Conservation (phyloP, 2,329 filamentous ascomycete species). For the Blastomyces parvus region DNA sequence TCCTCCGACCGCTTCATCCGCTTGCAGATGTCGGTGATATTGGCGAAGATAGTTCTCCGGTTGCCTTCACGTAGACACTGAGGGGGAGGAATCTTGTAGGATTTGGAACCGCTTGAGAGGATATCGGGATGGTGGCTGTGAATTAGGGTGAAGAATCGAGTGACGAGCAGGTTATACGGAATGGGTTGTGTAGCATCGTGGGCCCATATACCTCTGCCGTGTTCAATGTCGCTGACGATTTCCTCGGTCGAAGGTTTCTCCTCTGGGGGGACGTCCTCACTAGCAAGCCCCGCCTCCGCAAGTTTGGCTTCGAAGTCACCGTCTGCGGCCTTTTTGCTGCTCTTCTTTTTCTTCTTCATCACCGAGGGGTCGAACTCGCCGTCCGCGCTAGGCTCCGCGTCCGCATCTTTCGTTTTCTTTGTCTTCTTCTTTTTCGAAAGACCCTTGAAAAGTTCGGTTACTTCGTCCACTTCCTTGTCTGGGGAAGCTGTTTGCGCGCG, state of each 20-base stretch:
- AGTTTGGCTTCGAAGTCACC: conserved; percentile 61
- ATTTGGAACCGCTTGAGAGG: conserved; percentile 76
- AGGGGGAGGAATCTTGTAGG: conserved; percentile 97
- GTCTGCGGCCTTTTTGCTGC: conserved; percentile 47
- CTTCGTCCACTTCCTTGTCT: conserved; percentile 54
- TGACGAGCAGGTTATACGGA: conserved; percentile 74
- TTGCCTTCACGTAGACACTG: conserved; percentile 99
- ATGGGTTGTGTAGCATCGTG: conserved; percentile 71
- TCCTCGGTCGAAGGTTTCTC: conserved; percentile 48
- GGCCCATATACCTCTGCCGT: conserved; percentile 81
- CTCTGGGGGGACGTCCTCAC: conserved; percentile 50
- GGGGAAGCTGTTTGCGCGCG: conserved; percentile 39
- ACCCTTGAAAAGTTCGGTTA: conserved; percentile 58
- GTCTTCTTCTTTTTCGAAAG: conserved; percentile 67
- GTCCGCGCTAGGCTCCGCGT: conserved; percentile 44
- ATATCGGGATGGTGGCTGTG: conserved; percentile 96
- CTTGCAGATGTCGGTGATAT: conserved; percentile 97
- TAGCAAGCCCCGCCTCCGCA: conserved; percentile 50
- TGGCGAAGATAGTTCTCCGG: conserved; percentile 99
- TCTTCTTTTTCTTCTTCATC: conserved; percentile 73
- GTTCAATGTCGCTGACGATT: conserved; percentile 61
- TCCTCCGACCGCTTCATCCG: conserved; percentile 98
- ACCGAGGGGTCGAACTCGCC: conserved; percentile 58
- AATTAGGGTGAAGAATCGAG: conserved; percentile 88
- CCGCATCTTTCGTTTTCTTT: conserved; percentile 50